Evolutionary conservation across 768 basidiomycete genomes (phyloP).

Genomic region (Collybiopsis luxurians): DNA sequence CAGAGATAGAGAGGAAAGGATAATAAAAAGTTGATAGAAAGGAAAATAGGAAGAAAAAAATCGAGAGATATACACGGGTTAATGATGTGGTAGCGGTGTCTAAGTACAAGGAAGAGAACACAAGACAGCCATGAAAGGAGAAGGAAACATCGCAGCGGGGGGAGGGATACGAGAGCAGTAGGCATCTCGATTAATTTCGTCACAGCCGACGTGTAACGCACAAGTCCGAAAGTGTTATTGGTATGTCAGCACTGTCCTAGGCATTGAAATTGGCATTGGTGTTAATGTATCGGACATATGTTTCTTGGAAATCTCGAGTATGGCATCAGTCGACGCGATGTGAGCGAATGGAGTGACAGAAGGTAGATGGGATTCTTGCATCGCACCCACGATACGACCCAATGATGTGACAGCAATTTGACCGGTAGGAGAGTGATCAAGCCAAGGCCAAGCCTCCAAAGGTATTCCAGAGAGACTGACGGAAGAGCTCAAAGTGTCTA

Average conservation of each 20-base stretch:
- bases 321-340: no score
- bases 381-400: not conserved
- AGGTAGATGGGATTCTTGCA: conserved; percentile 1
- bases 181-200: no score
- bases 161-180: no score
- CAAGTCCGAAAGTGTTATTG: conserved; percentile 6
- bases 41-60: conserved; percentile 13
- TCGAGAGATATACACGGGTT: no score
- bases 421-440: conserved; percentile 1
- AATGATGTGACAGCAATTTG: not conserved
- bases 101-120: not conserved
- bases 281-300: not conserved
- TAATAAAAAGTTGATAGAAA: conserved; percentile 17
- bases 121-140: conserved; percentile 1
- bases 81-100: no score
- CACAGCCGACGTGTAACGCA: no score
- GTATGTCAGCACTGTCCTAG: not conserved
- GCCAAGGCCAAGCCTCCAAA: conserved; percentile 23
- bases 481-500: conserved; percentile 7
- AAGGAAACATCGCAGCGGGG: no score
- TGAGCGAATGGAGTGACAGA: not conserved
- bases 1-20: conserved; percentile 8
- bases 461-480: conserved; percentile 2
- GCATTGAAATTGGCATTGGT: conserved; percentile 1
- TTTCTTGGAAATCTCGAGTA: not conserved